Evolutionary conservation across 148 eudicot species (phyloP), one percentile per base, ranked within the genome.

Genomic region (Nepenthes mirabilis): DNA sequence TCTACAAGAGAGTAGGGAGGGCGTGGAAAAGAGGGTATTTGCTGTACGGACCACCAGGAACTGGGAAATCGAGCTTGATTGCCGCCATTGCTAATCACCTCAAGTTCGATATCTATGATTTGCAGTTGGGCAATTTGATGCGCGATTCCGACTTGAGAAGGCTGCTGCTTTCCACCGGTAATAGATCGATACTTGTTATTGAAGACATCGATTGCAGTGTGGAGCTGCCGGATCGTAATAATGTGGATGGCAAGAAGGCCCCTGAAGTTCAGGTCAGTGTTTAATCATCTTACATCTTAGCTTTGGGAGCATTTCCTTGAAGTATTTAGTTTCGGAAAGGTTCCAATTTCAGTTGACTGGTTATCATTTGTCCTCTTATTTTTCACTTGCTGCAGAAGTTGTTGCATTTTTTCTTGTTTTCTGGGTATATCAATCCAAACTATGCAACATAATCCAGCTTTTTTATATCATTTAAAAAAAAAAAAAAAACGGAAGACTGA

Each of bases 41-140:
- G 69, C 43, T 75, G 7, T 75, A 75, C 40, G 79, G 79, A 12
- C 79, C 79, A 8, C 79, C 79, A 11, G 79, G 79, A 49, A 75
- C 79, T 0, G 79, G 79, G 11, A 75, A 75, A 14, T 75, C 79
- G 0, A 75, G 79, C 70, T 57, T 75, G 53, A 60, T 75, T 40
- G 79, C 79, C 0, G 79, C 79, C 37, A 75, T 75, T 71, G 79
- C 79, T 10, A 75, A 75, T 47, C 32, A 75, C 67, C 64, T 75
- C 13, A 65, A 67, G 55, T 75, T 75, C 10, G 69, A 75, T 45
- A 60, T 75, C 34, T 75, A 63, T 57, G 79, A 75, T 52, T 34
- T 75, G 50, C 75, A 75, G 64, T 67, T 75, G 45, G 45, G 45
- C 45, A 40, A 40, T 40, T 40, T 40, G 4, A 40, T 40, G 45